Base-by-base conservation (phyloP, 2,329 filamentous ascomycete species). In the Neurospora sp. region DNA sequence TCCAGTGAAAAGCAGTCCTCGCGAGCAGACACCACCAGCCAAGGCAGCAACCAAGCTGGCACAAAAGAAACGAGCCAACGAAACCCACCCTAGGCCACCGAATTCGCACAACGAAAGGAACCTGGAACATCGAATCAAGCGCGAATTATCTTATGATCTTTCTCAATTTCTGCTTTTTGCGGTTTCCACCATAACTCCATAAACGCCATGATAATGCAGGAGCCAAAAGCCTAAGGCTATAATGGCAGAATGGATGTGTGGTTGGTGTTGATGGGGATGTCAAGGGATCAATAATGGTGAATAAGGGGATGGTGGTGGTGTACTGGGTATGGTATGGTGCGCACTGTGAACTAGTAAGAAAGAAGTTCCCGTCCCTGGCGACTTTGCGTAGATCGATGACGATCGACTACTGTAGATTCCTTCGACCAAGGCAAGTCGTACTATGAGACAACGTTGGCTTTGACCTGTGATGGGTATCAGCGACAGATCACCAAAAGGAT, bases 121-220 rank as follows among this genome's bases (percentile, higher is more conserved):
- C 11, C 46, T 52, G 6, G 19, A 52, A 52, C 11, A 23, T 15
- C 19, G 7, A 28, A 28, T 52, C 46, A 52, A 28, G 46, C 46
- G 7, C 19, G 9, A 19, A 46, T 19, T 28, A 13, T 28, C 11
- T 23, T 52, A 11, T 36, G 28, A 52, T 28, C 11, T 52, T 52
- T 28, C n/a, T 68, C 67, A 39, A 68, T 23, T 17, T 28, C 17
- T 33, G 40, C 38, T 28, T 68, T 68, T 68, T 38, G 43, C 19
- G 40, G 0, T 46, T 17, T 19, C 67, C 28, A 28, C 67, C 66
- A 17, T 43, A 43, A 70, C 69, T 66, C 69, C 69, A 62, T 28
- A 39, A 62, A 70, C 69, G 69, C 69, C 69, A 68, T 23, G 38
- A 36, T 67, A 66, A 70, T 70, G 69, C 69, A 66, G 38, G 19